Evolutionary conservation across 2,329 filamentous ascomycete genomes (phyloP).

Genomic region (Ophiosphaerella narmari): DNA sequence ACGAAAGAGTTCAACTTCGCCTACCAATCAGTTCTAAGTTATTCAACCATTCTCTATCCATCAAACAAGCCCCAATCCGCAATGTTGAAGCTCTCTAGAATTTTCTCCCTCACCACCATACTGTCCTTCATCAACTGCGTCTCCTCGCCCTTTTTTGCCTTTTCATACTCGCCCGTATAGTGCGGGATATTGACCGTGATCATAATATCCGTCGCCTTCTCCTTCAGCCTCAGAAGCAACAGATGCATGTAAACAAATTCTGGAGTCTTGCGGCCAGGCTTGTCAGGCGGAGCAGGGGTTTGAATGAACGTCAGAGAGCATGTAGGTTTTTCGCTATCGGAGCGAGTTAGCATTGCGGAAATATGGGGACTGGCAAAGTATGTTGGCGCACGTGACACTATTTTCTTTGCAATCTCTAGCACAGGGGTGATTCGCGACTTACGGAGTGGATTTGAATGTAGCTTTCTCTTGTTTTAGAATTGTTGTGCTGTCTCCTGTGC

Average conservation of each 20-base stretch:
- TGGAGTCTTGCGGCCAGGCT: conserved; percentile 36
- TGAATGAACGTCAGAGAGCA: conserved; percentile 70
- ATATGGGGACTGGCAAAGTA: too few species aligned
- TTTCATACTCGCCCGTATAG: conserved; percentile 73
- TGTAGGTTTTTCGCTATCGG: conserved; percentile 56
- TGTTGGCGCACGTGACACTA: too few species aligned
- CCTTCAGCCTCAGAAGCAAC: conserved; percentile 75
- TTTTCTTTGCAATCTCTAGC: too few species aligned
- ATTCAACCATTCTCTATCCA: conserved; percentile 11
- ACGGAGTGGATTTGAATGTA: conserved; percentile 23
- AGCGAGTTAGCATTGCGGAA: too few species aligned
- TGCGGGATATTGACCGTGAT: conserved; percentile 89
- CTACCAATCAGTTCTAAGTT: background rate
- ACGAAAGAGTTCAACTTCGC: too few species aligned
- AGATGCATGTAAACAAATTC: conserved; percentile 76
- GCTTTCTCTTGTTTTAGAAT: conserved; percentile 36
- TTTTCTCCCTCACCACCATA: conserved; percentile 68
- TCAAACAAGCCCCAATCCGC: conserved; percentile 79
- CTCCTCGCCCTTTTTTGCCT: conserved; percentile 66
- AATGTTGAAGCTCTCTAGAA: conserved; percentile 76
- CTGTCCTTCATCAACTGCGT: conserved; percentile 64
- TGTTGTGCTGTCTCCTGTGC: conserved; percentile 43
- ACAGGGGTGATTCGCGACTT: too few species aligned
- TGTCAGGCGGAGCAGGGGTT: conserved; percentile 46
- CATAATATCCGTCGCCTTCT: conserved; percentile 77